Conservation (phyloP, 495 filamentous ascomycete genomes). For the Amniculicola lignicola region DNA sequence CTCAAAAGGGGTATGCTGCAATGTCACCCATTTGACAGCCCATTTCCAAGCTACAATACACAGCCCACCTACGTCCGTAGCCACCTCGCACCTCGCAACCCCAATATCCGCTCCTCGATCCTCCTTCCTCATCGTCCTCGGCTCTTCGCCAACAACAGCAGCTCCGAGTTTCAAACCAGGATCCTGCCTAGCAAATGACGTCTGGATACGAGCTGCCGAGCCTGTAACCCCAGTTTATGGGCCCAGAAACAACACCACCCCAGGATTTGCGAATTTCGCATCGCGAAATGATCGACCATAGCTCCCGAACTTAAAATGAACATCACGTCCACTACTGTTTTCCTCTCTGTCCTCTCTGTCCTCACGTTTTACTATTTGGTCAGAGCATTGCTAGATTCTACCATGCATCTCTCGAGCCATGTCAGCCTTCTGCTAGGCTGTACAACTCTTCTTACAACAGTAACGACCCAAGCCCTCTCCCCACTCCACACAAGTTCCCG, state of each 20-base stretch:
- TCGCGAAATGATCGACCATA: not conserved
- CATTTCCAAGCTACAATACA: too few relatives aligned
- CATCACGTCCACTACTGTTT: not conserved
- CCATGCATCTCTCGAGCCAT: not conserved
- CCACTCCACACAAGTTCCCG: constrained; percentile 48
- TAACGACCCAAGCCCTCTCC: constrained; percentile 10
- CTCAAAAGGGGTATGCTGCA: too few relatives aligned
- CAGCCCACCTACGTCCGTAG: too few relatives aligned
- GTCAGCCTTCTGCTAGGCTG: not conserved
- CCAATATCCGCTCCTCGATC: too few relatives aligned
- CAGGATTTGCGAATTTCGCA: too few relatives aligned
- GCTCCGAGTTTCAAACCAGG: not conserved
- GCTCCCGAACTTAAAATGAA: not conserved
- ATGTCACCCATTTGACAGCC: too few relatives aligned
- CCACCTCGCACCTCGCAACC: too few relatives aligned
- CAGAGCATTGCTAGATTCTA: too few relatives aligned
- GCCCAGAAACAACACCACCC: too few relatives aligned
- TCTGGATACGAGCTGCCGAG: not conserved
- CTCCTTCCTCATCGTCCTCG: too few relatives aligned
- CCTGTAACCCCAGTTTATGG: not conserved
- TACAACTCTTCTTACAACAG: not conserved
- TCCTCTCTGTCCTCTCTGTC: too few relatives aligned
- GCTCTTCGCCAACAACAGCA: not conserved
- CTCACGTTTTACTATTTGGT: not conserved
- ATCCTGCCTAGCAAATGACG: not conserved